Evolutionary conservation across 768 basidiomycete species (phyloP), one percentile per base, ranked within the genome.

Genomic region (Psilocybe cubensis): DNA sequence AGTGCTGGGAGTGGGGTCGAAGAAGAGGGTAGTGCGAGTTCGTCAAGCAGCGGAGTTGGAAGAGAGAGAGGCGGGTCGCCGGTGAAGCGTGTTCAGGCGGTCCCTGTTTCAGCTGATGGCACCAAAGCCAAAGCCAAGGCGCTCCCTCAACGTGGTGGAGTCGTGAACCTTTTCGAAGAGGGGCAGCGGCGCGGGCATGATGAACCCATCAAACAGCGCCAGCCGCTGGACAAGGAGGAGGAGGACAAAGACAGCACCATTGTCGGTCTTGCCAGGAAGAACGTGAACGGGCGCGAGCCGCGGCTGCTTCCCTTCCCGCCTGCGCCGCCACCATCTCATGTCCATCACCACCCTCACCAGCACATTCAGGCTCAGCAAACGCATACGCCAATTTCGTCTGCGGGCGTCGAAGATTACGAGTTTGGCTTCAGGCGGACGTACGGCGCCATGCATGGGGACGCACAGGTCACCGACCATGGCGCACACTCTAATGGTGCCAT

Each of bases 231-330:
- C 11, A 54, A 48, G 17, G 58, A 56, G n/a, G 44, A 43, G 2
- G 57, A 66, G 21, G 65, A 67, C 9, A 59, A 59, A 18, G 66
- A 67, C 33, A 48, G 46, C 7, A 67, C 61, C 10, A 61, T 67
- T 27, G 64, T 59, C 3, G 52, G 44, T 1, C 57, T 59, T 14
- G 61, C 63, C 21, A 62, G 57, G 59, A 63, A 55, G 48, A 66
- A 66, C 20, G 54, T 59, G 23, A 44, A 64, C 48, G 66, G 65
- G 17, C 52, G 60, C 27, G 69, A 68, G 33, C 60, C 69, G 23
- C 52, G 69, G 21, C 52, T 68, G 60, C 45, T 70, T 38, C 69
- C 69, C 1, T 66, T 67, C 55, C 69, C 69, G 3, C 66, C 63
- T 29, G 56, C 38, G 6, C 6, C n/a, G 27, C 14, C 5, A 12